These are phyloP conservation scores for Hymenoscyphus occultus DNA, from an alignment of 2,329 filamentous ascomycete species.

Conservation along the genomic window DNA sequence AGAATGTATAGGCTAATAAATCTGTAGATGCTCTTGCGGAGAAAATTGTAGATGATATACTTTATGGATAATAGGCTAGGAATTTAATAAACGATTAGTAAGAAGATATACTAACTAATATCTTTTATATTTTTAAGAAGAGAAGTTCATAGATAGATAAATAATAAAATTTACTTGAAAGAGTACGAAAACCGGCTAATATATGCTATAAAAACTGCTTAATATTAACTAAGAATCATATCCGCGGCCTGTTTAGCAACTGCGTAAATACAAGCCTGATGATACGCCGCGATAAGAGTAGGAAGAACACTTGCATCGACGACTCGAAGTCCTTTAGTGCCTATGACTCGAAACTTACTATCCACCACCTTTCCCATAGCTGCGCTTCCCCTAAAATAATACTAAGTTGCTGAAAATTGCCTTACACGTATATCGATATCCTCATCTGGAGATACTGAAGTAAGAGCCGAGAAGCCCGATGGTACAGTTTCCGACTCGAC, in stretches of 20 bases:
- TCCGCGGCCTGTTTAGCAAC: constrained; percentile 38
- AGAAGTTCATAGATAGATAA: no score
- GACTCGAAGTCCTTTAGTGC: constrained; percentile 30
- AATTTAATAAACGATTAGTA: no score
- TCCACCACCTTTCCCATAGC: constrained; percentile 32
- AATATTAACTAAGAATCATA: constrained; percentile 21
- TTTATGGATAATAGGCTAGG: no score
- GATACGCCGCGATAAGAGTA: constrained; percentile 34
- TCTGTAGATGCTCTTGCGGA: no score
- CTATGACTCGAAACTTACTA: constrained; percentile 26
- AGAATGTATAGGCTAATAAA: no score
- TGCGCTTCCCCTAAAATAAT: constrained; percentile 13
- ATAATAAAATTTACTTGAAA: no score
- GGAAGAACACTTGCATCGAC: constrained; percentile 40
- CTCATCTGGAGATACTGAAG: neutral
- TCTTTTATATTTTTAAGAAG: no score
- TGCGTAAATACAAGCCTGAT: constrained; percentile 38
- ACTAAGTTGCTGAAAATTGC: neutral
- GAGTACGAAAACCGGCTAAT: no score
- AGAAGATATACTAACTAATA: no score
- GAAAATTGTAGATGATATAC: no score
- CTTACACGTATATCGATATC: neutral
- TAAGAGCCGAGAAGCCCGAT: neutral
- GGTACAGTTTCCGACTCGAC: neutral
- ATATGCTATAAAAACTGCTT: no score